A percentile compares a stretch with the other conserved stretches of the same genome.
Conservation (phyloP, 495 filamentous ascomycete species). For the Daldinia decipiens region DNA sequence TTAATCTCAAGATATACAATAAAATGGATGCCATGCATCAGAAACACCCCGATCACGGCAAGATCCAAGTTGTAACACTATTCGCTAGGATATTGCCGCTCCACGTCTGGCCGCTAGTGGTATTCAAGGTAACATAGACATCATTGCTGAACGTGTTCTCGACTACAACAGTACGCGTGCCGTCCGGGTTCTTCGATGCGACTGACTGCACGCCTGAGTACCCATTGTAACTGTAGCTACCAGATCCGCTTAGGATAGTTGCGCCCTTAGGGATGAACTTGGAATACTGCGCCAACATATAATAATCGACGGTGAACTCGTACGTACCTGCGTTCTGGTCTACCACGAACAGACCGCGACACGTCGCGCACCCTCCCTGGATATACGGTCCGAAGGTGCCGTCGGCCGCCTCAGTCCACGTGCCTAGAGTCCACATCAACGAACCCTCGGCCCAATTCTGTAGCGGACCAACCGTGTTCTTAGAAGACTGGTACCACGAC, state of each 20-base stretch:
- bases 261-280: constrained; percentile 66
- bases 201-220: constrained; percentile 60
- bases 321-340: constrained; percentile 54
- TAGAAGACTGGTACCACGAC: constrained; percentile 60
- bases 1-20: constrained; percentile 5
- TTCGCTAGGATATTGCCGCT: constrained; percentile 58
- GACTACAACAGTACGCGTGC: constrained; percentile 61
- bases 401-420: constrained; percentile 65
- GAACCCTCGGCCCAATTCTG: constrained; percentile 67
- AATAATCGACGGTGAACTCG: constrained; percentile 61
- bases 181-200: constrained; percentile 63
- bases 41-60: constrained; percentile 47
- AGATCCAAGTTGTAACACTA: constrained; percentile 65
- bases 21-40: not conserved
- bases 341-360: constrained; percentile 62
- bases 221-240: constrained; percentile 59
- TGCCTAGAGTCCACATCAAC: constrained; percentile 65
- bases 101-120: constrained; percentile 60
- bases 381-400: constrained; percentile 63
- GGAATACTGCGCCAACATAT: constrained; percentile 67
- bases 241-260: constrained; percentile 56
- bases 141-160: constrained; percentile 64
- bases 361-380: constrained; percentile 60
- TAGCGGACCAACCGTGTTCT: constrained; percentile 66
- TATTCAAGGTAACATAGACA: constrained; percentile 57